Percentiles rank a stretch among this genome's conserved stretches.
These are phyloP conservation scores for Fusarium staphyleae DNA, from an alignment of 2,329 filamentous ascomycete species.

Conservation along the genomic window DNA sequence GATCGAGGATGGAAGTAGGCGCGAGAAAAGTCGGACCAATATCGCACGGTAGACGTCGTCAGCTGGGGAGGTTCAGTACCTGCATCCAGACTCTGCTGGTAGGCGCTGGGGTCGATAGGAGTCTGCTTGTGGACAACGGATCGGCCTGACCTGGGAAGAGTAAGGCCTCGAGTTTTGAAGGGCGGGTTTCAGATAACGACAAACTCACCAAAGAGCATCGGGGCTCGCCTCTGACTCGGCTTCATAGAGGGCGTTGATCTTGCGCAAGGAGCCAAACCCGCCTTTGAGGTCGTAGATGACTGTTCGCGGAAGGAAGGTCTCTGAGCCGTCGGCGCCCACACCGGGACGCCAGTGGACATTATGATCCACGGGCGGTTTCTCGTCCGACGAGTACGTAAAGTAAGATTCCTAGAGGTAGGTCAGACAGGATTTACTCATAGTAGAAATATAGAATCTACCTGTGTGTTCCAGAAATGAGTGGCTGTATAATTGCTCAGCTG, in stretches of 20 bases:
- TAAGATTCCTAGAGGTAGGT: conserved; percentile 79
- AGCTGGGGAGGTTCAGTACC: conserved; percentile 72
- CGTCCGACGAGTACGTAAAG: conserved; percentile 79
- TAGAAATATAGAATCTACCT: conserved; percentile 58
- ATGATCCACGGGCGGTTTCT: conserved; percentile 50
- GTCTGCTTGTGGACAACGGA: conserved; percentile 73
- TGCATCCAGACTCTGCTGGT: conserved; percentile 80
- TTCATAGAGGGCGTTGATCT: conserved; percentile 89
- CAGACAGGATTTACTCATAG: neutral
- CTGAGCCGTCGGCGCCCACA: conserved; percentile 79
- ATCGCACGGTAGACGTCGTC: conserved; percentile 76
- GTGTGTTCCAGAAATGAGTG: conserved; percentile 97
- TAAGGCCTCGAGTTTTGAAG: neutral
- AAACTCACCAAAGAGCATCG: conserved; percentile 47
- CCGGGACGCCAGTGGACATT: conserved; percentile 87
- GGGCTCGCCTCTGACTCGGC: conserved; percentile 48
- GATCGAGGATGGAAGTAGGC: conserved; percentile 93
- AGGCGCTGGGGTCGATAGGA: conserved; percentile 73
- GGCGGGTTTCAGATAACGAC: neutral
- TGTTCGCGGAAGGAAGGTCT: conserved; percentile 91
- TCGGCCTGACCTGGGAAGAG: conserved; percentile 64
- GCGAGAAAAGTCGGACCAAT: conserved; percentile 95
- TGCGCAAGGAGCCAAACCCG: conserved; percentile 85
- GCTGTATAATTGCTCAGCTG: conserved; percentile 92
- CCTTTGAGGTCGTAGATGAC: conserved; percentile 96